phyloP scores from a whole-genome alignment of 768 basidiomycete species.

The Pilatotrama ljubarskyi region DNA sequence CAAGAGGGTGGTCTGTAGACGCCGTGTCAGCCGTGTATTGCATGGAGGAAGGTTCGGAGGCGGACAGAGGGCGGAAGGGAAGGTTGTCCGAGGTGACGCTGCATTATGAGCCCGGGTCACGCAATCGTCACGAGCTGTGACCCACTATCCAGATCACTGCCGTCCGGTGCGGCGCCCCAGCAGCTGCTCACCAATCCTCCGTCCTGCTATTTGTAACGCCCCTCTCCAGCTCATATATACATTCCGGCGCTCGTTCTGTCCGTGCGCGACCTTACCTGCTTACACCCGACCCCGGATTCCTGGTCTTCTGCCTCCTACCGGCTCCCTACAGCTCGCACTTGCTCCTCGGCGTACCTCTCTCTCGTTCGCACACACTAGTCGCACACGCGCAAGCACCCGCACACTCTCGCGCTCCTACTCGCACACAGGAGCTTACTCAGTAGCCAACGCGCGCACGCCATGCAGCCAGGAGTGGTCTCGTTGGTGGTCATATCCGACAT shows the following conservation, averaged over 20 bases:
- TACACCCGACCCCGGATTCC: background rate
- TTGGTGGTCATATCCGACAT: slow-evolving; percentile 37
- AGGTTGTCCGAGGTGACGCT: background rate
- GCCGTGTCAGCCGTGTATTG: no score
- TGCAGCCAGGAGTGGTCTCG: slow-evolving; percentile 27
- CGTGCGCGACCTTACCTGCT: slow-evolving; percentile 6
- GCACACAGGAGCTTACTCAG: background rate
- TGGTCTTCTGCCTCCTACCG: background rate
- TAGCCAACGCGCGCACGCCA: slow-evolving; percentile 1
- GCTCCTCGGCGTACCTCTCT: background rate
- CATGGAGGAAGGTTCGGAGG: background rate
- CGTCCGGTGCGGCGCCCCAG: slow-evolving; percentile 10
- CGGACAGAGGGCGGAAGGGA: background rate
- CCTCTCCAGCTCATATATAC: slow-evolving; percentile 19
- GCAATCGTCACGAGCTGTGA: slow-evolving; percentile 11
- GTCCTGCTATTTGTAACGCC: slow-evolving; percentile 20
- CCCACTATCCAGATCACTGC: background rate
- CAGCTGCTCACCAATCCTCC: slow-evolving; percentile 24
- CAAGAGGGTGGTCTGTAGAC: no score
- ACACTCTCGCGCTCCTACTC: background rate
- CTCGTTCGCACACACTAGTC: background rate
- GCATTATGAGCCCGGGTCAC: slow-evolving; percentile 13
- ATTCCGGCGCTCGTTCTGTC: slow-evolving; percentile 9
- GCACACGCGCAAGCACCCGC: background rate
- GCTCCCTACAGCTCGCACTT: background rate